Conservation (phyloP, 805 yeast species). For the Saturnispora halmiae region DNA sequence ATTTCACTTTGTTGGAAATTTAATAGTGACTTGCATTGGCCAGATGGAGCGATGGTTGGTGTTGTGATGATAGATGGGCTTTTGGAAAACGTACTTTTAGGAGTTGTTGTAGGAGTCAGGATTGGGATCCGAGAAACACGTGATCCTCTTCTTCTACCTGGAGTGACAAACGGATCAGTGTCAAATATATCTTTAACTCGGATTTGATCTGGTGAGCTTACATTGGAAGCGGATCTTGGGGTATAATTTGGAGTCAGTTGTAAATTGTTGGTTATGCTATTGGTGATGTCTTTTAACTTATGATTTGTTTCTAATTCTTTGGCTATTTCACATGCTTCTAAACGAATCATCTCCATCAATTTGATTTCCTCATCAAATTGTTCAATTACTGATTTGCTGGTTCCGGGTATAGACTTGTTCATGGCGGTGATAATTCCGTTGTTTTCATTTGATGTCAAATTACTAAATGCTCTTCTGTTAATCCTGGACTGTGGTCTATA, state of each 20-base stretch:
- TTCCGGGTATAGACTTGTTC: too few relatives aligned
- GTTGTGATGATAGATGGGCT: not conserved
- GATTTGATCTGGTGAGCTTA: slow-evolving; percentile 13
- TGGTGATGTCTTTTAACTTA: slow-evolving; percentile 14
- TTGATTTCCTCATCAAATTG: slow-evolving; percentile 10
- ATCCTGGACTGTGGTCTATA: slow-evolving; percentile 3
- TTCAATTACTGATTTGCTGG: not conserved
- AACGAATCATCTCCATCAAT: slow-evolving; percentile 10
- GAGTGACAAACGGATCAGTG: slow-evolving; percentile 28
- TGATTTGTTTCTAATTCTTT: slow-evolving; percentile 19
- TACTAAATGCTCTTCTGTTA: slow-evolving; percentile 10
- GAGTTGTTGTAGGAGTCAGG: slow-evolving; percentile 14
- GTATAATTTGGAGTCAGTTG: too few relatives aligned
- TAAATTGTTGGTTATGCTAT: slow-evolving; percentile 20
- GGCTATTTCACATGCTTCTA: not conserved
- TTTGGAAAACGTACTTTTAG: too few relatives aligned
- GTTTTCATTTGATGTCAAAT: slow-evolving; percentile 9
- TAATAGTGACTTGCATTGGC: not conserved
- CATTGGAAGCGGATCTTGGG: too few relatives aligned
- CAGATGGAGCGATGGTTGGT: not conserved
- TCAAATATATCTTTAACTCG: slow-evolving; percentile 9
- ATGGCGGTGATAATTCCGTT: not conserved
- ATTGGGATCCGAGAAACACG: slow-evolving; percentile 10
- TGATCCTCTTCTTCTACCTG: slow-evolving; percentile 13
- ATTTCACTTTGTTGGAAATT: too few relatives aligned